Evolutionary conservation across 176 grass and related monocot genomes (phyloP).

Genomic region (Puya raimondii): DNA sequence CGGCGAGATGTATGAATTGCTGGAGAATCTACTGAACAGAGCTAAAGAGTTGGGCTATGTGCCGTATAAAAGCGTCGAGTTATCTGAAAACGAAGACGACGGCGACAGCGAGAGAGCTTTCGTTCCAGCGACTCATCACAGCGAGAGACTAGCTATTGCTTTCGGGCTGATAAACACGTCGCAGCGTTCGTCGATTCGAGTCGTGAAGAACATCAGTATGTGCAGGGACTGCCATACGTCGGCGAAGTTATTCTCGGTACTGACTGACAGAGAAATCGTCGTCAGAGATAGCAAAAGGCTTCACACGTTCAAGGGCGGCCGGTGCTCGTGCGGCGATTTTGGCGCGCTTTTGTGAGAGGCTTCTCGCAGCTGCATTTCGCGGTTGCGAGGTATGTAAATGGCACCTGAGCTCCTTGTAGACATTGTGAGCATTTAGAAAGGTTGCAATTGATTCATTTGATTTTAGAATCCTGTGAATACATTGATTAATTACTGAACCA

Average conservation of each 20-base stretch:
- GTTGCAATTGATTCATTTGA: not conserved
- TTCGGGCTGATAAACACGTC: constrained; percentile 56
- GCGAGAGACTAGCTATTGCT: constrained; percentile 70
- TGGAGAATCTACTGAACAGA: constrained; percentile 54
- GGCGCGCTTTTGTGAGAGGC: constrained; percentile 37
- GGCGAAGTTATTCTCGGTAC: constrained; percentile 51
- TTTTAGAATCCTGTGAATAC: not conserved
- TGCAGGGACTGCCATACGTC: constrained; percentile 81
- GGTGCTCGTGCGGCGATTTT: constrained; percentile 83
- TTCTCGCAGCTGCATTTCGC: not conserved
- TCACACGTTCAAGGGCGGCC: constrained; percentile 72
- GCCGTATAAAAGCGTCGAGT: constrained; percentile 59
- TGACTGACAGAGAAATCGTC: constrained; percentile 71
- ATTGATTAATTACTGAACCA: too few species aligned
- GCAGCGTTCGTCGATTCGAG: constrained; percentile 32
- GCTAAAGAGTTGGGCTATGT: constrained; percentile 54
- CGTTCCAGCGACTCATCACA: constrained; percentile 51
- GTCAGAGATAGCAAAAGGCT: constrained; percentile 69
- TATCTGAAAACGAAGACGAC: constrained; percentile 32
- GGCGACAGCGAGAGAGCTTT: constrained; percentile 28
- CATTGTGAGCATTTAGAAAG: not conserved
- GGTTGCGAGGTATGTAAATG: not conserved
- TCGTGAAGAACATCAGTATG: constrained; percentile 82
- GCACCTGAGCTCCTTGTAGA: not conserved
- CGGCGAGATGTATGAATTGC: constrained; percentile 35